Evolutionary conservation across 805 yeast genomes (phyloP).

Genomic region (Suhomyces prunicola): DNA sequence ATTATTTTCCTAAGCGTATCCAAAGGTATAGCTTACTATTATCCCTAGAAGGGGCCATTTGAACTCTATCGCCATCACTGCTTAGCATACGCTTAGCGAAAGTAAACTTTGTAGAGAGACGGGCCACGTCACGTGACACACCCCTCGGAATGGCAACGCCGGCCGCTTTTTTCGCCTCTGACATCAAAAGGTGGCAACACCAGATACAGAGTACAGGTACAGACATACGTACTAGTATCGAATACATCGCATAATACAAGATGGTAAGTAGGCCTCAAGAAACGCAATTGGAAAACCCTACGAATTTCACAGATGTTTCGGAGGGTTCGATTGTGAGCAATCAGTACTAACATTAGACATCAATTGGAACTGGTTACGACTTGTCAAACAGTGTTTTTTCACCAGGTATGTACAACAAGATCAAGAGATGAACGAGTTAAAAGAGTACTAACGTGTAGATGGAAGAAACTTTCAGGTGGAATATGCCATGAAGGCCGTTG

Average conservation of each 20-base stretch:
- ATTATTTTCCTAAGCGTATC: background rate
- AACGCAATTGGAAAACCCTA: background rate
- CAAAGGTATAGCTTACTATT: constrained; percentile 2
- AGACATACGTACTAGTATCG: background rate
- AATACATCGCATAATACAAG: background rate
- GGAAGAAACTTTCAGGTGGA: constrained; percentile 97
- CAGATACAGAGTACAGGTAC: background rate
- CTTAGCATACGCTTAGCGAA: background rate
- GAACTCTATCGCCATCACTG: constrained; percentile 11
- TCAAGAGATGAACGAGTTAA: background rate
- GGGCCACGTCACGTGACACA: background rate
- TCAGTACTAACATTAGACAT: constrained; percentile 48
- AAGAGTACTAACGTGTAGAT: constrained; percentile 51
- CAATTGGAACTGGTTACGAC: constrained; percentile 99
- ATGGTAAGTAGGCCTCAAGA: constrained; percentile 4
- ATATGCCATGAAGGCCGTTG: constrained; percentile 96
- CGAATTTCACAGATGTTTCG: too few species aligned
- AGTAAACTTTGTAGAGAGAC: background rate
- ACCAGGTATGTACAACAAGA: constrained; percentile 46
- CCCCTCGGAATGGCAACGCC: background rate
- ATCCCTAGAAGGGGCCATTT: constrained; percentile 17
- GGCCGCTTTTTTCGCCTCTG: constrained; percentile 1
- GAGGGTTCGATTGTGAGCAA: too few species aligned
- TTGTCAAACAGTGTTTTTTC: constrained; percentile 93
- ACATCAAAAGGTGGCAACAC: background rate